A percentile compares a stretch with the other conserved stretches of the same genome.
These are phyloP conservation scores for Neurospora tetrasperma DNA, from an alignment of 495 filamentous ascomycete genomes.

Conservation along the genomic window DNA sequence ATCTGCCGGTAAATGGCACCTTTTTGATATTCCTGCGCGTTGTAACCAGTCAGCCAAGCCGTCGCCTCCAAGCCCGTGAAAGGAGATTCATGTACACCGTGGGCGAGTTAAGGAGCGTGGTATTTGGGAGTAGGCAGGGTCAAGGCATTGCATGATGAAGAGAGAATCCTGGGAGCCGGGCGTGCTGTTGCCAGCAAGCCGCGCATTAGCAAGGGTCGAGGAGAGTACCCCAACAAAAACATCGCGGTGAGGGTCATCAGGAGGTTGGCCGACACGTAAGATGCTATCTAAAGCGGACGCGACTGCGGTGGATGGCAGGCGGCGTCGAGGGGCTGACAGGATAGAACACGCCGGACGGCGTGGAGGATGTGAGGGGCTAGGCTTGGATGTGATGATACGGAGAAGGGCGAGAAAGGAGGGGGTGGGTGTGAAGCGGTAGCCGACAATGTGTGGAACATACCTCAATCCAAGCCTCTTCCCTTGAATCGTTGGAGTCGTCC, in stretches of 20 bases:
- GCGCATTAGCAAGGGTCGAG: slow-evolving; percentile 38
- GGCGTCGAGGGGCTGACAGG: slow-evolving; percentile 3
- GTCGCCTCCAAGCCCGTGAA: slow-evolving; percentile 12
- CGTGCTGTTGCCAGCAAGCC: slow-evolving; percentile 37
- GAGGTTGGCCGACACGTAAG: slow-evolving; percentile 12
- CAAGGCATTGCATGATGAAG: slow-evolving; percentile 16
- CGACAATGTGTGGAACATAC: slow-evolving; percentile 47
- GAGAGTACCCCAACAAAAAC: slow-evolving; percentile 21
- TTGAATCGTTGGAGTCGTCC: slow-evolving; percentile 64
- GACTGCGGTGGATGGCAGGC: slow-evolving; percentile 3
- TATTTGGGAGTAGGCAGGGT: slow-evolving; percentile 7
- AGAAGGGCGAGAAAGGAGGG: slow-evolving; percentile 13
- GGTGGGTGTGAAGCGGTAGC: neutral
- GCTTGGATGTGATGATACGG: slow-evolving; percentile 4
- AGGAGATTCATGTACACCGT: slow-evolving; percentile 18
- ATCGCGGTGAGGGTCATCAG: slow-evolving; percentile 10
- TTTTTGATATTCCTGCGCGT: slow-evolving; percentile 77
- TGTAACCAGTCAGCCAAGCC: slow-evolving; percentile 23
- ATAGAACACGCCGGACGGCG: slow-evolving; percentile 2
- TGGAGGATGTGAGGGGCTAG: neutral
- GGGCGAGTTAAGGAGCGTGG: slow-evolving; percentile 16
- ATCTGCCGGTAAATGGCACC: slow-evolving; percentile 96
- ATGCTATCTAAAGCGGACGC: slow-evolving; percentile 5
- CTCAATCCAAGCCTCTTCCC: slow-evolving; percentile 71
- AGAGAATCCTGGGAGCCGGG: slow-evolving; percentile 18